Conservation (phyloP, 2,329 filamentous ascomycete species). For the Xylariales sp. region DNA sequence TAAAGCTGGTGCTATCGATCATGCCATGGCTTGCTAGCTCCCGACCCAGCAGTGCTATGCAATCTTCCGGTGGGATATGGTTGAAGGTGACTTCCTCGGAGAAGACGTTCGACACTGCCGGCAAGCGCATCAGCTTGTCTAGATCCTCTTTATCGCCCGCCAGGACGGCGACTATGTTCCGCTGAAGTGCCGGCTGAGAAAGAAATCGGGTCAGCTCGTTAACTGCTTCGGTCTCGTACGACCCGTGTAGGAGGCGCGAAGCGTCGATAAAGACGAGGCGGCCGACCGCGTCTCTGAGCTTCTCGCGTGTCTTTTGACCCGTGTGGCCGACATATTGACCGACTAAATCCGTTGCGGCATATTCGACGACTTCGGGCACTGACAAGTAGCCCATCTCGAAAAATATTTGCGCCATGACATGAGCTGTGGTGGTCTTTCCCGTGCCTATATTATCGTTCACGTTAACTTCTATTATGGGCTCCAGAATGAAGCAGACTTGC, state of each 20-base stretch:
- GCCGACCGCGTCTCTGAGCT: constrained; percentile 7
- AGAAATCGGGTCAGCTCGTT: constrained; percentile 1
- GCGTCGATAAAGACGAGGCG: constrained; percentile 11
- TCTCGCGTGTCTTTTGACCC: constrained; percentile 4
- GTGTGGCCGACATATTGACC: constrained; percentile 71
- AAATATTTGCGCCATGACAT: constrained; percentile 78
- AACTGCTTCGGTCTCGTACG: neutral
- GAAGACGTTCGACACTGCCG: neutral
- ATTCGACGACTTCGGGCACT: constrained; percentile 72
- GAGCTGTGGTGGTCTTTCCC: constrained; percentile 73
- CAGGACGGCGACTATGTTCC: neutral
- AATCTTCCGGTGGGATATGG: neutral
- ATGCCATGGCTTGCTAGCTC: neutral
- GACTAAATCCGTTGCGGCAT: constrained; percentile 75
- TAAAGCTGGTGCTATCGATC: neutral
- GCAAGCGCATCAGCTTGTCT: neutral
- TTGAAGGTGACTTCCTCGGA: constrained; percentile 3
- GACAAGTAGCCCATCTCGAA: constrained; percentile 78
- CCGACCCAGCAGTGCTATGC: neutral
- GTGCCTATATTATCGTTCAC: constrained; percentile 51
- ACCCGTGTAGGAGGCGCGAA: neutral
- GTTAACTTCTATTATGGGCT: no score
- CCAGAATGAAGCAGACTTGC: no score
- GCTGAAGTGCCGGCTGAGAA: neutral
- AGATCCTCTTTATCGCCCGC: neutral